A percentile compares a stretch with the other conserved stretches of the same genome.
Evolutionary conservation across 345 rosid species (phyloP).

Genomic region (Citropsis articulata): DNA sequence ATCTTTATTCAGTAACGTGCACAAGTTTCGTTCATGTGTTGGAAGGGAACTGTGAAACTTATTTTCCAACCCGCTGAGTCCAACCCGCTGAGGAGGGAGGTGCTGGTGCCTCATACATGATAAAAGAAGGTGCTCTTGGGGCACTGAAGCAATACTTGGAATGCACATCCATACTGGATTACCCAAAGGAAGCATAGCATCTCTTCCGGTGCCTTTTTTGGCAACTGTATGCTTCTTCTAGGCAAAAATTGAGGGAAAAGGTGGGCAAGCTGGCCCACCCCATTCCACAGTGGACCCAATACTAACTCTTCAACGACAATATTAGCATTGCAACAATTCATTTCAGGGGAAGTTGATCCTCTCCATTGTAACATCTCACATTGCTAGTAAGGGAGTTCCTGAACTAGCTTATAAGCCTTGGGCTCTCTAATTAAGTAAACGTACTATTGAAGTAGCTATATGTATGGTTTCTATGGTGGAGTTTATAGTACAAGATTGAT

Average conservation of each 20-base stretch:
- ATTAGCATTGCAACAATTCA: constrained; percentile 72
- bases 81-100: constrained; percentile 95
- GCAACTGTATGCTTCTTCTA: constrained; percentile 53
- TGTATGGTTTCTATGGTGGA: too few relatives aligned
- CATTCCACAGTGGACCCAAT: constrained; percentile 56
- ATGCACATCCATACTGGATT: constrained; percentile 44
- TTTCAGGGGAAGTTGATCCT: constrained; percentile 82
- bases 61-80: constrained; percentile 92
- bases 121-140: constrained; percentile 84
- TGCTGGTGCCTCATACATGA: constrained; percentile 80
- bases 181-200: constrained; percentile 61
- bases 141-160: constrained; percentile 74
- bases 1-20: not conserved
- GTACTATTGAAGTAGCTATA: too few relatives aligned
- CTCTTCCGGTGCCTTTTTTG: constrained; percentile 50
- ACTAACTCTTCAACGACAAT: constrained; percentile 62
- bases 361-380: constrained; percentile 17
- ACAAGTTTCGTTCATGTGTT: constrained; percentile 6
- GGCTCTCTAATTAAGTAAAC: too few relatives aligned
- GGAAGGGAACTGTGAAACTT: constrained; percentile 81
- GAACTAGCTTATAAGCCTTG: too few relatives aligned
- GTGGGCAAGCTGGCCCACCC: constrained; percentile 55
- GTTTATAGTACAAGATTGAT: too few relatives aligned
- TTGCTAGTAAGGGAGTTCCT: too few relatives aligned
- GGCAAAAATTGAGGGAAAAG: constrained; percentile 56